phyloP scores from a whole-genome alignment of 2,329 filamentous ascomycete genomes.

The Monosporascus sp. region DNA sequence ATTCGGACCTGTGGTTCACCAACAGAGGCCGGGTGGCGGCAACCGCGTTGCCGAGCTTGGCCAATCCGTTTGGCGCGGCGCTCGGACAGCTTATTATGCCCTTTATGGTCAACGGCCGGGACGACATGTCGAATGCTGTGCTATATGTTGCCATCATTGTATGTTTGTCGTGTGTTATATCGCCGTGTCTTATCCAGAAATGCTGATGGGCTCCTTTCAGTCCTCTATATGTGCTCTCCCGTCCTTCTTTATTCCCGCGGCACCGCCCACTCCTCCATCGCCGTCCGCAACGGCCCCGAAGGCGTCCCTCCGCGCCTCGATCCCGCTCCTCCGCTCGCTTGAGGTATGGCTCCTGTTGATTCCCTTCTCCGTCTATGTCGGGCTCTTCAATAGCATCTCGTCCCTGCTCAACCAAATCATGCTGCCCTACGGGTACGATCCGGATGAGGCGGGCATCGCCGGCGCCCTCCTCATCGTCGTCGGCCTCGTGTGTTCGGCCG shows the following conservation, averaged over 20 bases:
- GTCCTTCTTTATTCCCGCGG: conserved; percentile 72
- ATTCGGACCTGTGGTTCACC: conserved; percentile 94
- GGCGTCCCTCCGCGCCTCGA: conserved; percentile 43
- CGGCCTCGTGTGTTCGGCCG: conserved; percentile 70
- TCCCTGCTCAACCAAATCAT: conserved; percentile 88
- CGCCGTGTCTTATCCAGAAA: conserved; percentile 16
- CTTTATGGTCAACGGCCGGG: conserved; percentile 58
- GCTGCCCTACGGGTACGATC: conserved; percentile 74
- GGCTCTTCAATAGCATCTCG: conserved; percentile 89
- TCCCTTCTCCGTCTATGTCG: conserved; percentile 81
- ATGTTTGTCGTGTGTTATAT: conserved; percentile 26
- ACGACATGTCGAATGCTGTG: conserved; percentile 73
- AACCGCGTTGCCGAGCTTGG: conserved; percentile 77
- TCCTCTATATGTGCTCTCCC: conserved; percentile 59
- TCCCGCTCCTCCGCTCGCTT: conserved; percentile 52
- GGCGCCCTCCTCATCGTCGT: conserved; percentile 86
- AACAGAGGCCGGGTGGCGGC: conserved; percentile 76
- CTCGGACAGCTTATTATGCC: conserved; percentile 84
- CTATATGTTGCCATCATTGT: conserved; percentile 81
- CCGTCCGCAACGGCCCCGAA: conserved; percentile 59
- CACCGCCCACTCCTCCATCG: conserved; percentile 71
- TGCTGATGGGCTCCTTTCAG: conserved; percentile 36
- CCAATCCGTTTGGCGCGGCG: conserved; percentile 86
- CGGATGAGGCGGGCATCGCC: conserved; percentile 81
- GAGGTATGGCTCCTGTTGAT: conserved; percentile 78